phyloP scores from a whole-genome alignment of 345 rosid genomes.

The Boechera retrofracta region DNA sequence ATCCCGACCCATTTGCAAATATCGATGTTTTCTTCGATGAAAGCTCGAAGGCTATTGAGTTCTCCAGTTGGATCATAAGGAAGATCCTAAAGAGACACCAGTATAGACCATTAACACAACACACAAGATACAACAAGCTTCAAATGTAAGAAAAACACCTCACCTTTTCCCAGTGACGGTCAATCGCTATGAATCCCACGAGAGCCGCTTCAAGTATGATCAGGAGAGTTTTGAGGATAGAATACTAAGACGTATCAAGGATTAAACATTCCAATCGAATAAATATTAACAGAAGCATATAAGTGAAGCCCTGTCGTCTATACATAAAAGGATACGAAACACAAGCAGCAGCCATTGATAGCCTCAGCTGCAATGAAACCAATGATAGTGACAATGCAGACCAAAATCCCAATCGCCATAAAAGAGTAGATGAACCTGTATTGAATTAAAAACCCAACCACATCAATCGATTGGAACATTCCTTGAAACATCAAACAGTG shows the following conservation, averaged over 20 bases:
- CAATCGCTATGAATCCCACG: conserved; percentile 82
- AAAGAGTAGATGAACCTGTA: conserved; percentile 96
- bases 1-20: conserved; percentile 90
- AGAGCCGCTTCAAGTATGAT: conserved; percentile 75
- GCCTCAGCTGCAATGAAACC: conserved; percentile 97
- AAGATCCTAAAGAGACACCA: conserved; percentile 39
- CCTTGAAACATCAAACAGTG: conserved; percentile 15
- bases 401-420: conserved; percentile 81
- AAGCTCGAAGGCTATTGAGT: conserved; percentile 69
- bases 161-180: conserved; percentile 86
- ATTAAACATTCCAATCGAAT: conserved; percentile 31
- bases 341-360: conserved; percentile 83
- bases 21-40: conserved; percentile 68
- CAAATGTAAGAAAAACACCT: conserved; percentile 28
- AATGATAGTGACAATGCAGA: conserved; percentile 68
- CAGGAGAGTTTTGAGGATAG: conserved; percentile 64
- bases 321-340: conserved; percentile 82
- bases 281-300: not conserved
- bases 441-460: conserved; percentile 16
- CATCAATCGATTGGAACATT: conserved; percentile 11
- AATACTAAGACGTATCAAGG: conserved; percentile 57
- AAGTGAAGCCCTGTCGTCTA: not conserved
- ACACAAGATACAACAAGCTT: conserved; percentile 5
- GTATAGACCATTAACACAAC: not conserved
- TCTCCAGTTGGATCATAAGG: conserved; percentile 88